phyloP scores from a whole-genome alignment of 305 asterid species.

The Euphrasia arctica region DNA sequence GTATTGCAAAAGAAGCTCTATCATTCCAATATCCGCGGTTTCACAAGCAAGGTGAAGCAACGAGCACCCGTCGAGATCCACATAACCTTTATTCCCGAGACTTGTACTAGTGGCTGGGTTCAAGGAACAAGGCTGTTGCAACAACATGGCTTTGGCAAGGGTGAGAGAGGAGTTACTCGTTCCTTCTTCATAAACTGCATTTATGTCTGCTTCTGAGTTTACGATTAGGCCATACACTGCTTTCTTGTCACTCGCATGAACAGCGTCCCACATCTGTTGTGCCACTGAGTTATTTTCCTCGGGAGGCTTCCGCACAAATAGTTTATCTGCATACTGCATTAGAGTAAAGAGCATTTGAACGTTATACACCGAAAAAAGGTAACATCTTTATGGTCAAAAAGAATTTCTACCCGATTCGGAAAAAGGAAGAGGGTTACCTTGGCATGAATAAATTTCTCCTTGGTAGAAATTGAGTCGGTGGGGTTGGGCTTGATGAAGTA shows the following conservation, averaged over 20 bases:
- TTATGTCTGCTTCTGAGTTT: slow-evolving; percentile 69
- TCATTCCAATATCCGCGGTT: slow-evolving; percentile 88
- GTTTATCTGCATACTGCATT: slow-evolving; percentile 84
- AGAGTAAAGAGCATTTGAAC: slow-evolving; percentile 18
- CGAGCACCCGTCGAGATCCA: slow-evolving; percentile 70
- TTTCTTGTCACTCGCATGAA: slow-evolving; percentile 78
- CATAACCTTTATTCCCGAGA: slow-evolving; percentile 27
- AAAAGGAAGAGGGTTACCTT: slow-evolving; percentile 51
- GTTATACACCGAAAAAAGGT: background rate
- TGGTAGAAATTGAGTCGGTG: slow-evolving; percentile 69
- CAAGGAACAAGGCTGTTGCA: slow-evolving; percentile 47
- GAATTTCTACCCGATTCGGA: background rate
- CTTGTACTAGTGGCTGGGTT: slow-evolving; percentile 32
- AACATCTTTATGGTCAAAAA: background rate
- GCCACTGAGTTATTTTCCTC: slow-evolving; percentile 56
- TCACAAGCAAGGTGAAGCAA: slow-evolving; percentile 95
- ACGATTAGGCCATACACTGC: slow-evolving; percentile 76
- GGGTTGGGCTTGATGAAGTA: slow-evolving; percentile 82
- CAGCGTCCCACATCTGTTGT: slow-evolving; percentile 89
- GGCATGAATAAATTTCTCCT: slow-evolving; percentile 93
- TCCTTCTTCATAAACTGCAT: slow-evolving; percentile 51
- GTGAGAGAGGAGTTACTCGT: slow-evolving; percentile 62
- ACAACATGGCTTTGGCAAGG: slow-evolving; percentile 87
- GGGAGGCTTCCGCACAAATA: slow-evolving; percentile 57
- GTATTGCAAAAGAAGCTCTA: slow-evolving; percentile 93